phyloP scores from a whole-genome alignment of 176 grass and related monocot genomes.

The Saccharum spontaneum region DNA sequence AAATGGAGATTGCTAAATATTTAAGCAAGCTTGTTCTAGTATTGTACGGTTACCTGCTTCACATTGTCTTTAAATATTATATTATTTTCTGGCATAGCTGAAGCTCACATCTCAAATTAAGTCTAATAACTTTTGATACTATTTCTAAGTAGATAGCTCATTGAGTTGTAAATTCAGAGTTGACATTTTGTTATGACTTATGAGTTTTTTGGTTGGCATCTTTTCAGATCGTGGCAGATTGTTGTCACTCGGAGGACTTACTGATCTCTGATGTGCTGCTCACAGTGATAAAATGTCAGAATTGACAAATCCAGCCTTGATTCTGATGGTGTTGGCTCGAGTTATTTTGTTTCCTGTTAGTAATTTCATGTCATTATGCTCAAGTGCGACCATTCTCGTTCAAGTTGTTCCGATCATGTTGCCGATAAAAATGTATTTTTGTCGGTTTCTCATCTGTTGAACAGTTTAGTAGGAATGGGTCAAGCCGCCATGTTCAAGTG shows the following conservation, averaged over 20 bases:
- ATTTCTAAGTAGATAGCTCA: neutral
- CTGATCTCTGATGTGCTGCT: neutral
- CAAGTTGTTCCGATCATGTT: too few species aligned
- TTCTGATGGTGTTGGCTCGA: neutral
- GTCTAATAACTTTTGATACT: too few species aligned
- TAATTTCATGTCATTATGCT: too few species aligned
- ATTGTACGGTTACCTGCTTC: neutral
- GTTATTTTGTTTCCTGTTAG: neutral
- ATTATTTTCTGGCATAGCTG: neutral
- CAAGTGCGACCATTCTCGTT: too few species aligned
- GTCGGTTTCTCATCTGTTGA: too few species aligned
- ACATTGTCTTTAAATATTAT: neutral
- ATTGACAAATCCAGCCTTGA: neutral
- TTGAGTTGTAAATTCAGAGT: neutral
- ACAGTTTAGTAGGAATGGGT: too few species aligned
- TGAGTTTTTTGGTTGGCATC: neutral
- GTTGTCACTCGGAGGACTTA: neutral
- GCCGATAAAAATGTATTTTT: too few species aligned
- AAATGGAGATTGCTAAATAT: neutral
- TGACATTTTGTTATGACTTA: neutral
- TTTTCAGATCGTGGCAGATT: conserved; percentile 19
- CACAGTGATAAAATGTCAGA: neutral
- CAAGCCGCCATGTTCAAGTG: too few species aligned
- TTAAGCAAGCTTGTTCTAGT: neutral
- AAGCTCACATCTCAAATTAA: neutral